Evolutionary conservation across 176 grass and related monocot species (phyloP), one percentile per base, ranked within the genome.

Genomic region (Hordeum marinum): DNA sequence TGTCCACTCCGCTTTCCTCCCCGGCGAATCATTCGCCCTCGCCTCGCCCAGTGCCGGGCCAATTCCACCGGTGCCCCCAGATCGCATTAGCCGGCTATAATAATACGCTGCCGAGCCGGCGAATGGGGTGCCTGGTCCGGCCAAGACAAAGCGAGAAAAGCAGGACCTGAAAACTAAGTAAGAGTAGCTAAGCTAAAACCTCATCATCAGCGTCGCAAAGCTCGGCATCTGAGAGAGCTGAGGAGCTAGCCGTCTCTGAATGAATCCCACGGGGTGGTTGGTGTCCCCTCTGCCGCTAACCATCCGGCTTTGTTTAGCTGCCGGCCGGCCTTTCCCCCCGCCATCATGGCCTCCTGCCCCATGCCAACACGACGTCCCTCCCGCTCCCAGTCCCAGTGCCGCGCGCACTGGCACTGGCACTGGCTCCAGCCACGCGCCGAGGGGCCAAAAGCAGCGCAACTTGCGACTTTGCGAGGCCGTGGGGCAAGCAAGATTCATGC

Each of bases 401-500:
- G 42, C 42, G 71, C 42, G n/a, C 43, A 72, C 60, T 70, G 64
- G 50, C 80, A 34, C 32, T 62, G 63, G 52, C 81, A 46, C 35
- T 26, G 72, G 74, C 85, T 90, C 61, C 89, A 76, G 85, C 48
- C 81, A 80, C 75, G 27, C 80, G 79, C 84, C 75, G 57, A 80
- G 67, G 67, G 67, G 75, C 13, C 87, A 82, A 65, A 9, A 32
- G 52, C 39, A 9, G 18, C 18, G 52, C 52, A 57, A 57, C 52
- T 57, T 57, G 52, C 52, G 52, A 57, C 52, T 57, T 57, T 57
- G 18, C 52, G 52, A 57, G 52, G 52, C 52, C 2, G 52, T 57
- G 31, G 43, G 84, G 48, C 48, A 18, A 18, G 77, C 81, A 87
- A 76, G 89, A 91, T 91, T 87, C 89, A 81, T 87, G 89, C 84